Base-by-base conservation (phyloP, 1,284 basidiomycete genomes). In the Puccinia triticina region DNA sequence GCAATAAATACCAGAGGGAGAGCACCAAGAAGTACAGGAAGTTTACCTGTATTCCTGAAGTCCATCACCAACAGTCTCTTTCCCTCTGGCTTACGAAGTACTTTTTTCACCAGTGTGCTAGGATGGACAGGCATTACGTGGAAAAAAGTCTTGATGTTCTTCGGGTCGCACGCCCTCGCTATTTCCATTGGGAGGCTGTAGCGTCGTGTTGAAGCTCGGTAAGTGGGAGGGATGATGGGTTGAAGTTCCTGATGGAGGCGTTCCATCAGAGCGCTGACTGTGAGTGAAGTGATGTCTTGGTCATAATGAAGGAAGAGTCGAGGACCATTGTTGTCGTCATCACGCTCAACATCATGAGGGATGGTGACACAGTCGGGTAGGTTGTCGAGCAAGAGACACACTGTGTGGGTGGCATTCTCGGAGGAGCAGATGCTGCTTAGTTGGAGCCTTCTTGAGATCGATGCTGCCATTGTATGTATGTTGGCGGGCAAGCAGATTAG, bases 51-150 rank as follows among this genome's bases (percentile, higher is more conserved):
- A 61, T 61, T 61, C 29, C 59, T 61, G 59, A 61, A 61, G 59
- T 61, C 59, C 59, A 61, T 61, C 59, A 61, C 59, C 59, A 61
- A 61, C 59, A 61, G 59, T 61, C 59, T 61, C 10, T 61, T 61
- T 32, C 29, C 59, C 29, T 61, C 18, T 61, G 59, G 26, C 4
- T 32, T 11, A 32, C 26, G 7, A 61, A 61, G 59, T 61, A 61
- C 2, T 32, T 61, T 61, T 61, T 61, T 61, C 29, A 61, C 11
- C 29, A 61, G 16, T 61, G 59, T 32, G 29, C 32, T 32, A 61
- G 59, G 59, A 61, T 61, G 59, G 59, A 61, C 59, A 61, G 29
- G 29, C 59, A 61, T 61, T 32, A 32, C 1, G 59, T 61, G 29
- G 59, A 61, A 61, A 61, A 61, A 61, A 3, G 2, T 34, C 16